Evolutionary conservation across 208 protist species (phyloP), one percentile per base, ranked within the genome.

Genomic region (Trypanosoma mega): DNA sequence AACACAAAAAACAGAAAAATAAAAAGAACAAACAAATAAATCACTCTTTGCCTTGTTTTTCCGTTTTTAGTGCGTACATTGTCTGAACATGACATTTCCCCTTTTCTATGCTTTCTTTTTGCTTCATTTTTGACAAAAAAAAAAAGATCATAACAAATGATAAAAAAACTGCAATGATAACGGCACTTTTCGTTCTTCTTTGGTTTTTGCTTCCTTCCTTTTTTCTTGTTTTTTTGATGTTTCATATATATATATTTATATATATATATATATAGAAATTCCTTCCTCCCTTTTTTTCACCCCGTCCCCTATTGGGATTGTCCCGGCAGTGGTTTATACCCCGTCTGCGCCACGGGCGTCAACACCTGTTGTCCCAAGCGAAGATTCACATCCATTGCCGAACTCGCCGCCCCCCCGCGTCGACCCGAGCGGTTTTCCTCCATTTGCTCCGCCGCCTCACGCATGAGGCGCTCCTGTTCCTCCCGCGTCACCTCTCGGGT

Each of bases 401-500:
- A 80, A 7, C 65, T 66, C 23, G 66, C 63, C 0, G 86, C 72
- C 0, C 82, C 82, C 16, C 74, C 76, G 18, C 82, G 80, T 45
- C 79, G 65, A 6, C 82, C 86, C 50, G 73, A 87, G 11, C 86
- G 64, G 56, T 93, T 93, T 56, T 88, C 80, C 30, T 74, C 80
- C 34, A 71, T 76, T 36, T 88, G 77, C 21, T 59, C 57, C 67
- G 81, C 68, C 2, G 86, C 73, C 65, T 87, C 74, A 21, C 60
- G 71, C 76, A 86, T 72, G 20, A 93, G 74, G 9, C 67, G 69
- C 57, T 90, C 68, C 76, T 93, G 86, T 71, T 93, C 86, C 55
- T 90, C 86, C 8, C 74, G 74, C 14, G 86, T 93, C 49, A 93
- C 82, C 68, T 93, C 86, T 0, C 86, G 86, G 0, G 86, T 90